phyloP scores from a whole-genome alignment of 306 rosid genomes.

The Begonia fuchsioides region DNA sequence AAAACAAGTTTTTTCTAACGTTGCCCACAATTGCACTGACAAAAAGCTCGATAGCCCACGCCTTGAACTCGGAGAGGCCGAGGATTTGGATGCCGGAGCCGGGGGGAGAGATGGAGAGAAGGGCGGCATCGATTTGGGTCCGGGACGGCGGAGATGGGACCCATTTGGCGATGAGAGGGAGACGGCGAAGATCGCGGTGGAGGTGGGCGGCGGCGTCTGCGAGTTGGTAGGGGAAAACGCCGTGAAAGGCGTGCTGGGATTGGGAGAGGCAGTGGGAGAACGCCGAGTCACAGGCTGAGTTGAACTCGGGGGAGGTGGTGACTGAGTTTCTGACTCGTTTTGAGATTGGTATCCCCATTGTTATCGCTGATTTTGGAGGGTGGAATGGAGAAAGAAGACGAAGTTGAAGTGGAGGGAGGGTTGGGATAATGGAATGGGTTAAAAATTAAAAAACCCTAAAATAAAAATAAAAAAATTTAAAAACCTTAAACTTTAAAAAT shows the following conservation, averaged over 20 bases:
- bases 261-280: slow-evolving; percentile 49
- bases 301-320: slow-evolving; percentile 29
- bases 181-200: slow-evolving; percentile 24
- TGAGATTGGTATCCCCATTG: slow-evolving; percentile 53
- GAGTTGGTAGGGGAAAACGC: slow-evolving; percentile 69
- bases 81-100: slow-evolving; percentile 5
- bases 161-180: slow-evolving; percentile 46
- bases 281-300: slow-evolving; percentile 47
- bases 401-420: no score
- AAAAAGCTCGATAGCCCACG: slow-evolving; percentile 55
- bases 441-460: no score
- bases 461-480: no score
- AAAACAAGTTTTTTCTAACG: slow-evolving; percentile 34
- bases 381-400: no score
- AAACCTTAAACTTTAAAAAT: no score
- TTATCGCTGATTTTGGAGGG: neutral
- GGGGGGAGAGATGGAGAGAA: slow-evolving; percentile 18
- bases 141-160: slow-evolving; percentile 43
- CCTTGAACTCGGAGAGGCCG: slow-evolving; percentile 27
- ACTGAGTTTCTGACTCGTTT: slow-evolving; percentile 39
- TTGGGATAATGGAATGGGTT: no score
- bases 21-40: slow-evolving; percentile 30
- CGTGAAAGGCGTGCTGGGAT: slow-evolving; percentile 45
- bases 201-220: slow-evolving; percentile 48
- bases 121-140: slow-evolving; percentile 48